Evolutionary conservation across 768 basidiomycete species (phyloP), one percentile per base, ranked within the genome.

Genomic region (Tephrocybe sp.): DNA sequence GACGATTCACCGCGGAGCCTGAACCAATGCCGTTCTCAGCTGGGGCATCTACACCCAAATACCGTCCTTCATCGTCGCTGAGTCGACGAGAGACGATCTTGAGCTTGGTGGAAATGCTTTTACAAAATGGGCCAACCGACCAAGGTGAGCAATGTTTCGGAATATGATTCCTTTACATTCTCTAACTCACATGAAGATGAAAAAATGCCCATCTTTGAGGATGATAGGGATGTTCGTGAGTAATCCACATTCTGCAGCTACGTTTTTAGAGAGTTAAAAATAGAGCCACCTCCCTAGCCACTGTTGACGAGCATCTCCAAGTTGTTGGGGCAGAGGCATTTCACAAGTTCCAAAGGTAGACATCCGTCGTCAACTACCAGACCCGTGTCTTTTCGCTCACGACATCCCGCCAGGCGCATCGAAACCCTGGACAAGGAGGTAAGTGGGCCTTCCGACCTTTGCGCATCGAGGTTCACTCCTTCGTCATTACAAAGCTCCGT

Each of bases 241-340:
- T 84, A 27, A 18, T 16, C 7, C 22, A 31, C 38, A 31, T 43
- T 12, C 29, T 16, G 22, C 45, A n/a, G n/a, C n/a, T n/a, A n/a
- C n/a, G n/a, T n/a, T n/a, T n/a, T 40, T 11, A 16, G 24, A 13
- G 39, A 25, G 49, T 30, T 49, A 24, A 15, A 11, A 21, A 15
- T 15, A 8, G 19, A 36, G 15, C n/a, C 11, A 2, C 40, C 23
- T 23, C 22, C 8, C 24, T 44, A 84, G 85, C 83, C 6, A 78
- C 75, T 37, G 80, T 83, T 48, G 82, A 88, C 56, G 86, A 88
- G 55, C 80, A 85, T 56, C 61, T 83, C n/a, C 85, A 87, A 66
- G 73, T 71, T 50, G 76, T 74, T 10, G 86, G 86, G 10, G 83
- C 84, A 4, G 83, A 84, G 45, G 68, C 72, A 5, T 88, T 88